Base-by-base conservation (phyloP, 1,284 basidiomycete genomes). In the Cryptococcus wingfieldii region DNA sequence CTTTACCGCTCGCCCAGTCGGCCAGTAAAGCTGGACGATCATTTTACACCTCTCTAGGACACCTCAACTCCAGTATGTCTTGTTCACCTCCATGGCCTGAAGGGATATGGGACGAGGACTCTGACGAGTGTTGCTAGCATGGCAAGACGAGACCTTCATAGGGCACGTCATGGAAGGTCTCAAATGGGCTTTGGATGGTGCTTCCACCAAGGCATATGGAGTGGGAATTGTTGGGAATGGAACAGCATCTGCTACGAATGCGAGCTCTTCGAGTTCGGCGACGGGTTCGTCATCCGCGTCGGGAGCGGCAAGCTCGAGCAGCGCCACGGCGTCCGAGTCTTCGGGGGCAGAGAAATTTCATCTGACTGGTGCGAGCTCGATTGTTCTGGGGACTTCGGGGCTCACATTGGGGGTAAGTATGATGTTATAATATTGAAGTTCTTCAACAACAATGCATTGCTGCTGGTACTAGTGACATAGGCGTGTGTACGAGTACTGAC, bases 1-100 rank as follows among this genome's bases (percentile, higher is more conserved):
- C 74, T 5, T 71, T 81, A 57, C 71, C 69, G 16, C 77, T 72
- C 0, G 13, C 49, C 14, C 37, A 59, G 10, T 62, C 60, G 13
- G 79, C 77, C 3, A 74, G 74, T 2, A 76, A 77, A 23, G 79
- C 83, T 1, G 89, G 88, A n/a, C 81, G 88, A 44, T 87, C 86
- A 60, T 90, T 87, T 76, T 90, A 88, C 73, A 90, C 89, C 0
- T 84, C 84, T 56, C 79, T 90, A 2, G 88, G 88, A 2, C 89
- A 91, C 69, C 70, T 83, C 55, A 86, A 83, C 65, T 82, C 85
- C 64, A 88, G 73, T 74, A 41, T 47, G 71, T 65, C 6, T 51
- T 14, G 13, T 44, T 44, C 9, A 16, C 19, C 31, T 50, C 38
- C 38, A n/a, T 38, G 7, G 34, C 25, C 47, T 37, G 1, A 5